These are phyloP conservation scores for Acorus calamus DNA, from an alignment of 106 monocot species.

Conservation along the genomic window DNA sequence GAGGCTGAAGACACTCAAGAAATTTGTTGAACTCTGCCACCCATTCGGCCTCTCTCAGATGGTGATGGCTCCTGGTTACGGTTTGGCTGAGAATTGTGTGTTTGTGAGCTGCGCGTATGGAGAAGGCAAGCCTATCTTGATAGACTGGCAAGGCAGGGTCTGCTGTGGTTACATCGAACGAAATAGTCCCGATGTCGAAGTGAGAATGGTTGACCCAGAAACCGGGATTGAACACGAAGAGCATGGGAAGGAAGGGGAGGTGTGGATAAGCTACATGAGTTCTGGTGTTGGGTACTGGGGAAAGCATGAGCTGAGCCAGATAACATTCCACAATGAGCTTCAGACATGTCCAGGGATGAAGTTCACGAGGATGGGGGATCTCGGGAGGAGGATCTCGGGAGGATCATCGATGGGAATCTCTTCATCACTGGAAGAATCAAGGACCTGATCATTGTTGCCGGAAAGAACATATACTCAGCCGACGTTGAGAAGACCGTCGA, in stretches of 20 bases:
- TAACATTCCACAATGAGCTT: constrained; percentile 32
- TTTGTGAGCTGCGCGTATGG: constrained; percentile 46
- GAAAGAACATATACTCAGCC: constrained; percentile 41
- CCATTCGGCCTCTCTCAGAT: constrained; percentile 31
- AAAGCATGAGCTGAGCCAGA: constrained; percentile 29
- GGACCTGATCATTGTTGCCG: constrained; percentile 49
- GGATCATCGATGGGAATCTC: constrained; percentile 37
- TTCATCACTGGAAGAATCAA: constrained; percentile 56
- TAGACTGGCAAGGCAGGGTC: constrained; percentile 49
- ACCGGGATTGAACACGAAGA: constrained; percentile 19
- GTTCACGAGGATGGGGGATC: constrained; percentile 43
- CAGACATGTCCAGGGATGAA: constrained; percentile 15
- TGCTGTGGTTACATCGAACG: constrained; percentile 35
- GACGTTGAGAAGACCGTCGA: constrained; percentile 52
- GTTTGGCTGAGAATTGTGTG: constrained; percentile 52
- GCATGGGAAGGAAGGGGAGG: constrained; percentile 42
- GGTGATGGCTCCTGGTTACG: constrained; percentile 50
- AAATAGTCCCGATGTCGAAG: constrained; percentile 15
- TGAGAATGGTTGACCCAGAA: constrained; percentile 35
- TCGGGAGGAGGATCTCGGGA: constrained; percentile 41
- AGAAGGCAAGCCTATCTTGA: constrained; percentile 29
- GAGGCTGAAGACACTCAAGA: constrained; percentile 47
- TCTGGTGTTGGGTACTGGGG: constrained; percentile 51
- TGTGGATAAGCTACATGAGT: constrained; percentile 50
- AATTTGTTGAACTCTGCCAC: constrained; percentile 27